Evolutionary conservation across 1,284 basidiomycete genomes (phyloP), one percentile per base, ranked within the genome.

Genomic region (Phlebopus sp.): DNA sequence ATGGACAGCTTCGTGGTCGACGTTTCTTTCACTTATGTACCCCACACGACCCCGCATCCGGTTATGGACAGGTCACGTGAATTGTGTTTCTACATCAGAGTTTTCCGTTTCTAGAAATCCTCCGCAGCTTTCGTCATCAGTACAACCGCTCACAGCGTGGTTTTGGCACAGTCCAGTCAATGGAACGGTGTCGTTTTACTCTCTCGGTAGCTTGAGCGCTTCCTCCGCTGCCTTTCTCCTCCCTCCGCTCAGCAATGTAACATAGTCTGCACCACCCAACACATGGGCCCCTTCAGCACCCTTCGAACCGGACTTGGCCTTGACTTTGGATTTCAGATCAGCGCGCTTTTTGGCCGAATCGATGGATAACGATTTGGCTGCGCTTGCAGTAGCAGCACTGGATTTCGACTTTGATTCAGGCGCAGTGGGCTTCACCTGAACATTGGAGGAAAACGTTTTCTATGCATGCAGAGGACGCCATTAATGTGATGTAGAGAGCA

Each of bases 201-300:
- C 68, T 46, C 51, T 48, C 19, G 74, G 69, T 21, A 89, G 59
- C 57, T 84, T 88, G 37, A 69, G 62, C 4, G 82, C 85, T 64
- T 88, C 86, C 59, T 76, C 72, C 42, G 67, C 73, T 17, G 81
- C 84, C 59, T 75, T 83, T 55, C 74, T 72, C 53, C 86, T 69
- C 9, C 85, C 74, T n/a, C 86, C 86, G 73, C 82, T 74, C 73
- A 86, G 72, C 52, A 90, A 60, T 5, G 76, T 72, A 37, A 90
- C 81, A 58, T 90, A 90, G 65, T 90, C 87, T 29, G 82, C 86
- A 25, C 78, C 85, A n/a, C 84, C 84, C 35, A 89, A 69, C 2
- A 89, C 74, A 46, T 71, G 75, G 4, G 63, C 65, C 1, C 64
- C 72, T 9, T 67, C 64, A 17, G 56, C 52, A 27, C 55, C 60